A percentile compares a stretch with the other conserved stretches of the same genome.
Evolutionary conservation across 2,329 filamentous ascomycete species (phyloP).

Genomic region (Metarhizium rileyi): DNA sequence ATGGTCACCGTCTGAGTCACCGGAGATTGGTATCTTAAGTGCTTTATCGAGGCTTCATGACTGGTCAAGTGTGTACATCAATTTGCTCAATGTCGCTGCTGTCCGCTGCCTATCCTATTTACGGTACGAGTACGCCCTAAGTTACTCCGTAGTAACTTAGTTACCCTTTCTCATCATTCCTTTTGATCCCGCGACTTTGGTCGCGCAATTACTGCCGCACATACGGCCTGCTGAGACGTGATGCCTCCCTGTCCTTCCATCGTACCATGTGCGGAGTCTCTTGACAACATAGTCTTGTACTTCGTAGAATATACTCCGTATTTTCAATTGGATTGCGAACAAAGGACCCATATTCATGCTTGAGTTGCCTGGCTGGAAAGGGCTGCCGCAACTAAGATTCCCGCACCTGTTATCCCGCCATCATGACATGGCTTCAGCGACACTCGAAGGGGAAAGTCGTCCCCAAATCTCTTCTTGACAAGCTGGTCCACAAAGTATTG

Average conservation of each 20-base stretch:
- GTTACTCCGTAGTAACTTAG: no score
- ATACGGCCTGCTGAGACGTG: no score
- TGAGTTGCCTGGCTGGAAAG: slow-evolving; percentile 18
- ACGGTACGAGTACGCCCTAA: no score
- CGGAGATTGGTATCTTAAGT: no score
- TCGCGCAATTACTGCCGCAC: not conserved
- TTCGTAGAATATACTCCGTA: not conserved
- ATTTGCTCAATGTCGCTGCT: not conserved
- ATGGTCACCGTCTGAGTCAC: no score
- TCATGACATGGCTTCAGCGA: slow-evolving; percentile 48
- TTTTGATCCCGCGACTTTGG: not conserved
- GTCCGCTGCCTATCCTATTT: not conserved
- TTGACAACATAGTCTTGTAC: not conserved
- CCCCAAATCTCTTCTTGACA: slow-evolving; percentile 22
- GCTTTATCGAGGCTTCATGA: no score
- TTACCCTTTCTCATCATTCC: no score
- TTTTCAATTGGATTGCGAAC: not conserved
- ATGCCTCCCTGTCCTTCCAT: no score
- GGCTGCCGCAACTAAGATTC: slow-evolving; percentile 43
- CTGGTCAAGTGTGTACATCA: no score
- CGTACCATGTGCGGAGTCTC: not conserved
- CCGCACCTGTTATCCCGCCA: slow-evolving; percentile 52
- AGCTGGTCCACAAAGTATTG: slow-evolving; percentile 56
- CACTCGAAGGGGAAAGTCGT: slow-evolving; percentile 30
- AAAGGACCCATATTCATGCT: not conserved